Percentiles rank a stretch among this genome's conserved stretches.
phyloP scores from a whole-genome alignment of 345 rosid species.

The Populus ilicifolia region DNA sequence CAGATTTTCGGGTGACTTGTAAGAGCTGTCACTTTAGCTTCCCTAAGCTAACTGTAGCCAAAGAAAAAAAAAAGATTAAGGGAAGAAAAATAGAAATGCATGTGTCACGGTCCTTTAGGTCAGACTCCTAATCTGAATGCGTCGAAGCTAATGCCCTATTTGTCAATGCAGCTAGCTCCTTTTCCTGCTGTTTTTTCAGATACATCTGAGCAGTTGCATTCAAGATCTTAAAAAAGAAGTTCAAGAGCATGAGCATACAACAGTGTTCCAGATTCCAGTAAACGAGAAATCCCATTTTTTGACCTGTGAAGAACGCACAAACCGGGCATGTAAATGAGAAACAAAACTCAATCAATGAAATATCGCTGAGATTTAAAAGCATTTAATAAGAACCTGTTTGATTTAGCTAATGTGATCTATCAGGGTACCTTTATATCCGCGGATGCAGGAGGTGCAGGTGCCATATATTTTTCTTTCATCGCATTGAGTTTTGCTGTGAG shows the following conservation, averaged over 20 bases:
- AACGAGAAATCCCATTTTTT: conserved; percentile 81
- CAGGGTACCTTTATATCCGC: conserved; percentile 53
- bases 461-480: conserved; percentile 62
- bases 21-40: background rate
- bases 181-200: conserved; percentile 70
- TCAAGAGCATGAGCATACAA: conserved; percentile 96
- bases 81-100: background rate
- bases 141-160: conserved; percentile 19
- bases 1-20: background rate
- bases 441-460: conserved; percentile 45
- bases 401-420: background rate
- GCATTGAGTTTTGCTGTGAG: conserved; percentile 56
- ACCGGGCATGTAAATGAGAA: background rate
- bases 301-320: conserved; percentile 37
- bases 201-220: conserved; percentile 73
- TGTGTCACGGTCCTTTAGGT: conserved; percentile 5
- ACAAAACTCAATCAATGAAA: background rate
- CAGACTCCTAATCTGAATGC: conserved; percentile 36
- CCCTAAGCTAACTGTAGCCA: conserved; percentile 5
- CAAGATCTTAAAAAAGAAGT: conserved; percentile 75
- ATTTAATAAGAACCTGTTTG: background rate
- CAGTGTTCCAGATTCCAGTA: conserved; percentile 72
- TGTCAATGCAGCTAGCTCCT: conserved; percentile 42
- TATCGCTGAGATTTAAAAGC: background rate
- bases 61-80: background rate